phyloP scores from a whole-genome alignment of 1,139 yeast genomes.

The Candida sojae region DNA sequence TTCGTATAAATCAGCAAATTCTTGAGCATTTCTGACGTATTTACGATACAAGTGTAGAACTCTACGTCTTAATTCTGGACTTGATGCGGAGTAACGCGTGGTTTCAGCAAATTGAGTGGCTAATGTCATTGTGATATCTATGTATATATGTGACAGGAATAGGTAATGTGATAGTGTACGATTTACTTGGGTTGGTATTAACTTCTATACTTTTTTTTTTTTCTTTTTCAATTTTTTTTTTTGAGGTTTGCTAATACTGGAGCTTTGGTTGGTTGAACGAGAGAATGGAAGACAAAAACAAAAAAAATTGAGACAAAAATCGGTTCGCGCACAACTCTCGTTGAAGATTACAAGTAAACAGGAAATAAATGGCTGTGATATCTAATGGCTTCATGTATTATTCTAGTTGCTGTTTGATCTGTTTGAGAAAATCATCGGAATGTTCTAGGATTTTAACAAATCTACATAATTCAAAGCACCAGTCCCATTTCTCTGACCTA shows the following conservation, averaged over 20 bases:
- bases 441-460: slow-evolving; percentile 47
- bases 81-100: slow-evolving; percentile 65
- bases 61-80: slow-evolving; percentile 62
- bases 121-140: slow-evolving; percentile 45
- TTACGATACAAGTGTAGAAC: slow-evolving; percentile 74
- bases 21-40: slow-evolving; percentile 64
- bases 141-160: slow-evolving; percentile 1
- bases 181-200: neutral
- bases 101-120: slow-evolving; percentile 87
- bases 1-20: slow-evolving; percentile 70
- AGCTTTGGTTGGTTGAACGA: neutral
- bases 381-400: neutral
- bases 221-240: neutral
- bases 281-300: neutral
- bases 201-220: neutral
- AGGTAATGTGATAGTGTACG: neutral
- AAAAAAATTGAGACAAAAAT: neutral
- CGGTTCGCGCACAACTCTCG: neutral
- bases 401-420: slow-evolving; percentile 15
- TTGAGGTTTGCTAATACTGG: neutral
- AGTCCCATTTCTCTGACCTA: slow-evolving; percentile 39
- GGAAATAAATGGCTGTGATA: too few relatives aligned
- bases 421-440: slow-evolving; percentile 28
- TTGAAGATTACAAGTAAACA: neutral
- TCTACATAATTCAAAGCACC: slow-evolving; percentile 49